Conservation (phyloP, 2,329 filamentous ascomycete genomes). For the Stachybotrys chartarum region DNA sequence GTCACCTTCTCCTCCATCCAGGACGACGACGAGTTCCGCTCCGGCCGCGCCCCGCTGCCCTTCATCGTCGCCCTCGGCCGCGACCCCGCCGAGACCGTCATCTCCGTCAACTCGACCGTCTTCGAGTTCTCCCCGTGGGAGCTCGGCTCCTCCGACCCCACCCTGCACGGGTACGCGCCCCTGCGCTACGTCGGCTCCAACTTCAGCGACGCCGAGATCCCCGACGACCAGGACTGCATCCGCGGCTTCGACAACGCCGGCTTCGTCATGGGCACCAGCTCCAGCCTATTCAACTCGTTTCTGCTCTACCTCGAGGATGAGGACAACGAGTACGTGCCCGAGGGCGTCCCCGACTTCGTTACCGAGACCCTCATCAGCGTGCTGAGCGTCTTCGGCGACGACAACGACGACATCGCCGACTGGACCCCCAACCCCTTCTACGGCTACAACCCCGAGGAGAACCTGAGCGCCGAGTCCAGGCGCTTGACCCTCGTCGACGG, state of each 20-base stretch:
- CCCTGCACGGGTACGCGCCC: conserved; percentile 51
- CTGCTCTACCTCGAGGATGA: conserved; percentile 59
- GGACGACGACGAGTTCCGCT: conserved; percentile 33
- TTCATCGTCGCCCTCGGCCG: conserved; percentile 43
- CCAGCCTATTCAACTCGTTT: conserved; percentile 68
- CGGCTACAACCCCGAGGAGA: conserved; percentile 40
- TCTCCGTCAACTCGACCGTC: conserved; percentile 49
- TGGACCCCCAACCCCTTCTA: conserved; percentile 55
- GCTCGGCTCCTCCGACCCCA: conserved; percentile 56
- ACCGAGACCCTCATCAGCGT: conserved; percentile 40
- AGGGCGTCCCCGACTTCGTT: conserved; percentile 35
- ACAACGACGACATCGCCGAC: conserved; percentile 69
- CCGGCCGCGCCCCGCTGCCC: conserved; percentile 38
- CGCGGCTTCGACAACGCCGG: conserved; percentile 72
- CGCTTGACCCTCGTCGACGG: conserved; percentile 72
- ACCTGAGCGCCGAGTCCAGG: conserved; percentile 33
- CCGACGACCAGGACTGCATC: conserved; percentile 38
- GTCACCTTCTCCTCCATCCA: conserved; percentile 74
- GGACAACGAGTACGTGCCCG: conserved; percentile 39
- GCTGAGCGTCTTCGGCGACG: conserved; percentile 46
- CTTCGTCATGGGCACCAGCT: conserved; percentile 77
- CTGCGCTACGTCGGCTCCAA: conserved; percentile 54
- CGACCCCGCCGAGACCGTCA: conserved; percentile 32
- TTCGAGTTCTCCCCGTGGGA: conserved; percentile 63
- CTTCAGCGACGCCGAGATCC: conserved; percentile 41